Base-by-base conservation (phyloP, 345 rosid species). In the Linum lewisii region DNA sequence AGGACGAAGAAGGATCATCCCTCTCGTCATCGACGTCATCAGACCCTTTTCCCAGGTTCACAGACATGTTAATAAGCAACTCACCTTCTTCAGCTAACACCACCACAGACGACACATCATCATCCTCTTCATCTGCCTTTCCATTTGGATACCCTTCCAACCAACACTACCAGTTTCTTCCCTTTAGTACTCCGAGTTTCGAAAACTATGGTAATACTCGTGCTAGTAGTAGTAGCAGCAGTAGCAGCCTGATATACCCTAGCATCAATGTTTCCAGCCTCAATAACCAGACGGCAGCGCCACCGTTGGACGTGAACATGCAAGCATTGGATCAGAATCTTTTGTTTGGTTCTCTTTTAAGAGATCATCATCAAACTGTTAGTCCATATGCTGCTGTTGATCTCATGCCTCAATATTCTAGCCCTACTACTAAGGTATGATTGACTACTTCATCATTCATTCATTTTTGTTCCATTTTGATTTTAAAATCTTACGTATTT, bases 251-350 rank as follows among this genome's bases (percentile, higher is more conserved):
- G 23, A 52, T 52, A n/a, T 52, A 20, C 20, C 56, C 56, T 24
- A 52, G 56, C 25, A 52, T 52, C 56, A 52, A 52, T 21, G 22
- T 52, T 9, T 52, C 56, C 24, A 52, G 25, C 56, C 25, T 52
- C 24, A 52, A 18, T 20, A 18, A 21, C 1, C 56, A 21, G 5
- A 21, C 56, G 56, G 7, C n/a, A n/a, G n/a, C n/a, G n/a, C n/a
- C 21, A 2, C 22, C 54, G n/a, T 51, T 51, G 19, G 56, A 52
- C 24, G 20, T 19, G 24, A 52, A 52, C 56, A 6, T 24, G 56
- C 24, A 52, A 24, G 56, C 56, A 0, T 21, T 52, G 56, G 56
- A 52, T 21, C 56, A 29, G 34, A 29, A 29, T 50, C 53, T 50
- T 8, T 8, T 18, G 16, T 21, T 13, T 21, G 19, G 7, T 21